Base-by-base conservation (phyloP, 2,329 filamentous ascomycete species). In the Ceratocystis huliohia region DNA sequence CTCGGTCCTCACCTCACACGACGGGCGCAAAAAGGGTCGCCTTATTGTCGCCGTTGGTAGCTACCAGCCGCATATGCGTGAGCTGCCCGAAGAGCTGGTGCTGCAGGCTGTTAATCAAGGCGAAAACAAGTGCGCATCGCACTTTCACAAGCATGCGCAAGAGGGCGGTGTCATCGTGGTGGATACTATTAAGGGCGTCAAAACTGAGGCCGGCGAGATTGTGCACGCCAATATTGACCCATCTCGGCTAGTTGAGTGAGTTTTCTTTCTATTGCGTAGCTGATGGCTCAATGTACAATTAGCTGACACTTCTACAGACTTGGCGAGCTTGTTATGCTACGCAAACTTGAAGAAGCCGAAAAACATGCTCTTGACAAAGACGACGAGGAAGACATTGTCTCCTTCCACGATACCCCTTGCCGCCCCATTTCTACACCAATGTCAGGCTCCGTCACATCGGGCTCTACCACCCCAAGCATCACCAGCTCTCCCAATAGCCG, bases 161-260 rank as follows among this genome's bases (percentile, higher is more conserved):
- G 86, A 88, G 70, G 85, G 84, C 0, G 84, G 84, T 0, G 84
- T 83, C 15, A 79, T 91, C 30, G 81, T 89, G 4, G 88, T 91
- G 4, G 88, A 91, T 72, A 92, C 88, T 8, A 79, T 96, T 0
- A 86, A 90, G 33, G 89, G 88, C 0, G 91, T 88, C 59, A 74
- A 96, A 56, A 86, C 86, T 71, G 90, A 96, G 73, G 88, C 92
- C 0, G 93, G 93, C 0, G 93, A 97, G 77, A 79, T 97, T 61
- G 87, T 95, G 8, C 84, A 90, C 70, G 89, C 90, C 0, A 86
- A 85, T 0, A 78, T 96, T 33, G 80, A 80, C 25, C 85, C 89
- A 0, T 81, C 85, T 59, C 87, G 95, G 71, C 81, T 96, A 2
- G 89, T 96, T 0, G 93, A 96, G 82, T 84, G 73, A 75, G 81